These are phyloP conservation scores for Talaromyces sp. DNA, from an alignment of 2,329 filamentous ascomycete species.

Conservation along the genomic window DNA sequence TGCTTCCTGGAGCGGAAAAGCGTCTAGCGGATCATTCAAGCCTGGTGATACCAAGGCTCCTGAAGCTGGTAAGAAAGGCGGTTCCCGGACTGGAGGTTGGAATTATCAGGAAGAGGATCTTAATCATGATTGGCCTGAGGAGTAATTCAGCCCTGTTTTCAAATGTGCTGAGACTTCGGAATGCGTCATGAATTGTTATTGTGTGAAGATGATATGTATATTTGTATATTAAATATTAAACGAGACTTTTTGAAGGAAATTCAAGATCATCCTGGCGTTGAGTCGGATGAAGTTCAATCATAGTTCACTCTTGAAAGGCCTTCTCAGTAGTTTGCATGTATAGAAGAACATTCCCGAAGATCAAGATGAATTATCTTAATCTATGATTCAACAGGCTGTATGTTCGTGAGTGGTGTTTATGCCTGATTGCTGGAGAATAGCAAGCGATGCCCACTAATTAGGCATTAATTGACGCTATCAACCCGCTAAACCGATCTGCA, in stretches of 20 bases:
- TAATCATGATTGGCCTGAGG: neutral
- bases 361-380: neutral
- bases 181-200: neutral
- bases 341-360: too few relatives aligned
- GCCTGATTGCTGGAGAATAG: too few relatives aligned
- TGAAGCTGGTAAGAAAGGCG: conserved; percentile 19
- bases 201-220: too few relatives aligned
- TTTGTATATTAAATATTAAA: neutral
- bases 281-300: too few relatives aligned
- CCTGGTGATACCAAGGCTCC: conserved; percentile 16
- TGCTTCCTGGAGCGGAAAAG: conserved; percentile 14
- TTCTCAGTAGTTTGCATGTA: too few relatives aligned
- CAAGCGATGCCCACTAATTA: neutral
- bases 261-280: neutral
- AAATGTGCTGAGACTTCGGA: neutral
- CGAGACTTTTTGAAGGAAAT: neutral
- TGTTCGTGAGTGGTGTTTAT: too few relatives aligned
- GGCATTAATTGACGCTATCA: neutral
- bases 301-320: too few relatives aligned
- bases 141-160: neutral
- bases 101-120: neutral
- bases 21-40: conserved; percentile 18
- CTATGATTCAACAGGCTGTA: too few relatives aligned
- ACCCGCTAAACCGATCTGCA: neutral
- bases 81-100: neutral